A percentile compares a stretch with the other conserved stretches of the same genome.
phyloP scores from a whole-genome alignment of 2,329 filamentous ascomycete species.

The Fusarium sterilihyphosum region DNA sequence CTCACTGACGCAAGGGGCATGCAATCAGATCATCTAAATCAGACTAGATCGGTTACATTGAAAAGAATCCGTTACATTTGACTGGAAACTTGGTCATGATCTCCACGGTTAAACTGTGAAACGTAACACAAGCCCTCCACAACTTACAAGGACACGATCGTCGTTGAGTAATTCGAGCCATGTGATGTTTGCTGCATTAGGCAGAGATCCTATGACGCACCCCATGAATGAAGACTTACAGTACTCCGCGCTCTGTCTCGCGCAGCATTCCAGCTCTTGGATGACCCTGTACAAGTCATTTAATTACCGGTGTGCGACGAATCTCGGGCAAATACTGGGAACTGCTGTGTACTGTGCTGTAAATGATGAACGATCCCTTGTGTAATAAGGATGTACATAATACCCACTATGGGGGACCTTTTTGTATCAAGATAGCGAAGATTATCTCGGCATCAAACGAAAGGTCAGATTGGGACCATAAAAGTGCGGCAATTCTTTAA shows the following conservation, averaged over 20 bases:
- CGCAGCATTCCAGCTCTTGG: not conserved
- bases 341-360: not conserved
- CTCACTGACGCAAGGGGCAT: not conserved
- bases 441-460: not conserved
- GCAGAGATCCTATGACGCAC: not conserved
- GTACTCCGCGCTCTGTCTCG: not conserved
- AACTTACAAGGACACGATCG: slow-evolving; percentile 3
- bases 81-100: slow-evolving; percentile 1
- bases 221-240: not conserved
- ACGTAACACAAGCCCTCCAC: slow-evolving; percentile 15
- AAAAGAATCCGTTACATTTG: not conserved
- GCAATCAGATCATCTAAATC: slow-evolving; percentile 13
- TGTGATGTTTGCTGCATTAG: slow-evolving; percentile 14
- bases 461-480: not conserved
- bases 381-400: not conserved
- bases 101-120: not conserved
- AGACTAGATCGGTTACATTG: slow-evolving; percentile 21
- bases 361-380: not conserved
- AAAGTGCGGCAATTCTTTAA: slow-evolving; percentile 13
- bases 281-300: not conserved
- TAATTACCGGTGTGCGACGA: slow-evolving; percentile 13
- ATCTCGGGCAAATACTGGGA: slow-evolving; percentile 5
- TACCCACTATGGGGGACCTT: not conserved
- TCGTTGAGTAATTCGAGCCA: not conserved
- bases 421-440: not conserved